Conservation (phyloP, 1,284 basidiomycete genomes). For the Coniferiporia sulphurascens region DNA sequence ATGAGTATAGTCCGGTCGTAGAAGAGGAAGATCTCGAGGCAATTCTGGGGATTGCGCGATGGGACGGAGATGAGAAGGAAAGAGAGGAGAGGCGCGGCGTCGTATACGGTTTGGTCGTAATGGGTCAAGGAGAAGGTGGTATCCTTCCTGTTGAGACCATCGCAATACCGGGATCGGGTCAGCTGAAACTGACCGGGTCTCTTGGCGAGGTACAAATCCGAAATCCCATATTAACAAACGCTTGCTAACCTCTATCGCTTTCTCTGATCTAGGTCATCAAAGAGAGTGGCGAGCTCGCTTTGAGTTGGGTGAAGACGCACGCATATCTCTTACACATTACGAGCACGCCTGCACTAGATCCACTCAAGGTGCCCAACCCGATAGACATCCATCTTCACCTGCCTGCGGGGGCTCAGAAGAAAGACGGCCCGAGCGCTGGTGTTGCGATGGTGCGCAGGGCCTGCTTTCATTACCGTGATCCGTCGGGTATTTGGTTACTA, state of each 20-base stretch:
- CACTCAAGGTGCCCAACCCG: slow-evolving; percentile 60
- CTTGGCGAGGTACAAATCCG: slow-evolving; percentile 56
- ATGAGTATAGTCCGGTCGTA: slow-evolving; percentile 58
- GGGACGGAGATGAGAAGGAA: slow-evolving; percentile 77
- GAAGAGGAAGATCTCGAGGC: slow-evolving; percentile 72
- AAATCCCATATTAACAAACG: background rate
- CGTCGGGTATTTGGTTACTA: background rate
- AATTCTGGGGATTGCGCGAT: slow-evolving; percentile 80
- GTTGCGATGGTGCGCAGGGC: slow-evolving; percentile 65
- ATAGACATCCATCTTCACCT: slow-evolving; percentile 88
- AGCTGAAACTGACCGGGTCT: slow-evolving; percentile 75
- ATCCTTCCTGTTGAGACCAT: slow-evolving; percentile 81
- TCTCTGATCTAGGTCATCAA: slow-evolving; percentile 58
- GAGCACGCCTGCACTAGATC: slow-evolving; percentile 60
- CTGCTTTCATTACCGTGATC: background rate
- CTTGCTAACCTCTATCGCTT: slow-evolving; percentile 1
- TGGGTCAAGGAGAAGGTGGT: slow-evolving; percentile 83
- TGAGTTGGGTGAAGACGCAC: slow-evolving; percentile 84
- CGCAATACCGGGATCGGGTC: slow-evolving; percentile 65
- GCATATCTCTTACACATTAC: slow-evolving; percentile 80
- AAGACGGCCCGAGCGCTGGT: slow-evolving; percentile 88
- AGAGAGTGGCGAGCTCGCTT: slow-evolving; percentile 82
- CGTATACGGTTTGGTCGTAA: slow-evolving; percentile 85
- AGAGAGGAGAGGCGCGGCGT: slow-evolving; percentile 66
- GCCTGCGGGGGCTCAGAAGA: slow-evolving; percentile 83